A percentile compares a stretch with the other conserved stretches of the same genome.
Conservation (phyloP, 2,329 filamentous ascomycete species). For the Epichloe uncinata region DNA sequence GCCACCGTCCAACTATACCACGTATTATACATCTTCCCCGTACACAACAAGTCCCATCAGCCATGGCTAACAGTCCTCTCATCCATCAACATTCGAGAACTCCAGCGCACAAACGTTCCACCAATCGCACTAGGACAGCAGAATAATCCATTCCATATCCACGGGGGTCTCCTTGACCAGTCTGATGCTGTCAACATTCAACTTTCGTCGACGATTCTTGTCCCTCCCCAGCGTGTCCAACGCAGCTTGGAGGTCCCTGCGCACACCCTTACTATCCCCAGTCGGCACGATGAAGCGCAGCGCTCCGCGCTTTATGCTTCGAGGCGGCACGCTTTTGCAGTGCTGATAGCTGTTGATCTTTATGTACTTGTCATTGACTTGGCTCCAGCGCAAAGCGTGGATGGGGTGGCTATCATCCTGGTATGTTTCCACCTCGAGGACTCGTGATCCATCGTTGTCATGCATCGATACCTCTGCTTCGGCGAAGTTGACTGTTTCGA, state of each 20-base stretch:
- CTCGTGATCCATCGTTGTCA: too few species aligned
- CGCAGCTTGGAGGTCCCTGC: background rate
- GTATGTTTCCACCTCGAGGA: background rate
- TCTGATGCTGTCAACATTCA: background rate
- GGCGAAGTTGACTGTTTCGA: background rate
- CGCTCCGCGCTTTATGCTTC: background rate
- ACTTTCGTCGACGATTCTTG: background rate
- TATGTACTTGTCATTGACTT: slow-evolving; percentile 4
- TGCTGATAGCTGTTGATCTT: slow-evolving; percentile 7
- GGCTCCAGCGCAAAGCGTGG: slow-evolving; percentile 8
- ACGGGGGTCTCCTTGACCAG: background rate
- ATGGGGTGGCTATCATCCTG: slow-evolving; percentile 2
- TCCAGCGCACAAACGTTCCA: background rate
- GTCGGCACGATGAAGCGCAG: background rate
- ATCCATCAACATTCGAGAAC: too few species aligned
- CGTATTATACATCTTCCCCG: too few species aligned
- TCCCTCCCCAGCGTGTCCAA: background rate
- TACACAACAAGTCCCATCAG: too few species aligned
- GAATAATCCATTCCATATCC: slow-evolving; percentile 1
- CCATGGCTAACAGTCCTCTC: background rate
- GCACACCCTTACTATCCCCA: background rate
- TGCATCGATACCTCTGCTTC: background rate
- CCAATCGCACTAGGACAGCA: background rate
- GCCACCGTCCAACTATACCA: too few species aligned
- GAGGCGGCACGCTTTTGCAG: background rate